phyloP scores from a whole-genome alignment of 2,329 filamentous ascomycete genomes.

The Colletotrichum echinochloae region DNA sequence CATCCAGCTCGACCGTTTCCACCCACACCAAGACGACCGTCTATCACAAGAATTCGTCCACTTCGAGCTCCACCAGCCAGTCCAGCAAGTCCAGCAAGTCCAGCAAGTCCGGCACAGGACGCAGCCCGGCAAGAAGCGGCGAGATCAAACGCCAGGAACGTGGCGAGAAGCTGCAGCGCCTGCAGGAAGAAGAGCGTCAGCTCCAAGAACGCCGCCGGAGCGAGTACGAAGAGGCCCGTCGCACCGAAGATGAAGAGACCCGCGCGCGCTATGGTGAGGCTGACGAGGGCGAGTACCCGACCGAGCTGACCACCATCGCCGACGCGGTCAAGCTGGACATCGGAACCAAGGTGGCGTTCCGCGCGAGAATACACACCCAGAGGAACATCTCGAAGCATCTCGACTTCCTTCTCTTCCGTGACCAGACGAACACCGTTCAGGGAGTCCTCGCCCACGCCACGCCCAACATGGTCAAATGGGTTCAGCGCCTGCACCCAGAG shows the following conservation, averaged over 20 bases:
- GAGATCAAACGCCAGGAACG: conserved; percentile 32
- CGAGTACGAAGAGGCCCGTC: conserved; percentile 32
- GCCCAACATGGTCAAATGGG: conserved; percentile 87
- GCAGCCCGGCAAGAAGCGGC: conserved; percentile 25
- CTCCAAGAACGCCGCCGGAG: conserved; percentile 25
- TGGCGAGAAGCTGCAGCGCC: conserved; percentile 24
- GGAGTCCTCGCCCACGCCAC: conserved; percentile 72
- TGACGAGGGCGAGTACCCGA: conserved; percentile 26
- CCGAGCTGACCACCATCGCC: conserved; percentile 34
- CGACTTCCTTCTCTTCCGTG: conserved; percentile 87
- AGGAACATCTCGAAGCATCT: conserved; percentile 85
- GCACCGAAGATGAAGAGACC: conserved; percentile 33
- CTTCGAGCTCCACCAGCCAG: conserved; percentile 9
- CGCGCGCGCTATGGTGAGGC: conserved; percentile 29
- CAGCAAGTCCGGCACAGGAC: neutral
- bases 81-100: conserved; percentile 29
- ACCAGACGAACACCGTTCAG: conserved; percentile 86
- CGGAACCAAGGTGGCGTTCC: conserved; percentile 56
- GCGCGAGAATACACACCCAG: conserved; percentile 78
- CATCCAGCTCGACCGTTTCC: neutral
- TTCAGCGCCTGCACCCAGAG: conserved; percentile 83
- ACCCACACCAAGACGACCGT: conserved; percentile 21
- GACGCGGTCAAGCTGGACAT: conserved; percentile 34
- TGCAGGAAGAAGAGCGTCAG: conserved; percentile 27
- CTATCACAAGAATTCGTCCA: conserved; percentile 20